A percentile compares a stretch with the other conserved stretches of the same genome.
Conservation (phyloP, 176 grass and related monocot genomes). For the Tuctoria greenei region DNA sequence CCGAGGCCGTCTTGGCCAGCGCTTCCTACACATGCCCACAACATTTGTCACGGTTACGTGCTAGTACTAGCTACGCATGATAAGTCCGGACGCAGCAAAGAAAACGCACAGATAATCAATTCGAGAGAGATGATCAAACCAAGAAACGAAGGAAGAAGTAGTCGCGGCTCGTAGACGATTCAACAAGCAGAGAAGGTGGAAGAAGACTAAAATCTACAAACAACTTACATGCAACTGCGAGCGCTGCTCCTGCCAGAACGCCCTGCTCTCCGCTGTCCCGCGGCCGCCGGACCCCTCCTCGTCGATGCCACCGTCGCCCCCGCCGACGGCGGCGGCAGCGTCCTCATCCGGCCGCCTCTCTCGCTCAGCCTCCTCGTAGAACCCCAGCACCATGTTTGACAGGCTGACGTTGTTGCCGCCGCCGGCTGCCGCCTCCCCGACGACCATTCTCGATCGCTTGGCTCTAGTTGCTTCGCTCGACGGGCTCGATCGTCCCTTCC, state of each 20-base stretch:
- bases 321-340: neutral
- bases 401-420: conserved; percentile 48
- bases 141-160: neutral
- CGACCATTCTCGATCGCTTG: neutral
- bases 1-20: conserved; percentile 50
- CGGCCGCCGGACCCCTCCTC: conserved; percentile 20
- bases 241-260: conserved; percentile 63
- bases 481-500: neutral
- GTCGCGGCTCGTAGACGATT: too few species aligned
- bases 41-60: conserved; percentile 27
- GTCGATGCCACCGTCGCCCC: too few species aligned
- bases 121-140: neutral
- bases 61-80: neutral
- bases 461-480: neutral
- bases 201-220: too few species aligned
- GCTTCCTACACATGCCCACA: conserved; percentile 45
- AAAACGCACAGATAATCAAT: neutral
- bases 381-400: conserved; percentile 55
- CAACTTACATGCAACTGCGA: conserved; percentile 45
- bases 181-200: too few species aligned
- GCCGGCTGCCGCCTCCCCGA: neutral
- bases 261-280: conserved; percentile 21
- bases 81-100: neutral
- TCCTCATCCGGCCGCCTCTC: conserved; percentile 5
- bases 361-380: conserved; percentile 76